Base-by-base conservation (phyloP, 1,284 basidiomycete species). In the Trichosporon asahii region DNA sequence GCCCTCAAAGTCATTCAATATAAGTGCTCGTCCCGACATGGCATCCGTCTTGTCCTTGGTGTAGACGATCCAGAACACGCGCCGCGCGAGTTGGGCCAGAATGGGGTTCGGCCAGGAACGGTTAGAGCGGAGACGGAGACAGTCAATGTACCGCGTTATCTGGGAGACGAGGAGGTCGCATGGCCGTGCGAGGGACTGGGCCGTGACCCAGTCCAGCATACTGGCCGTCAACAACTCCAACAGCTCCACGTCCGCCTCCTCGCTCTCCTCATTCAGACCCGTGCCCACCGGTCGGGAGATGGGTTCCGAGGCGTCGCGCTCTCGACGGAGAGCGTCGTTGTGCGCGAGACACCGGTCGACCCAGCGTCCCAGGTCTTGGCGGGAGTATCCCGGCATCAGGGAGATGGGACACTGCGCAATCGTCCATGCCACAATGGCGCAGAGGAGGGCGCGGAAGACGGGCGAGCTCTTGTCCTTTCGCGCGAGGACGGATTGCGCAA, bases 31-130 rank as follows among this genome's bases (percentile, higher is more conserved):
- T 25, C 76, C 77, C 14, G 72, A 74, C 60, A 77, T 68, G 18
- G 73, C 75, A 53, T 76, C 75, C 12, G 75, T 76, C 70, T 76
- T 76, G 73, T 78, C 77, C 27, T 71, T 76, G 14, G 49, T 60
- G 67, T 78, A 78, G 9, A 76, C 55, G 27, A 75, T 67, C 77
- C 77, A 78, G 71, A 72, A 78, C 5, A 76, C 61, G 33, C 77
- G 66, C 11, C 76, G 70, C 35, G 74, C 68, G 2, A 71, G 29
- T 53, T 78, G 70, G 7, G 77, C 61, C 7, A 49, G 21, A 8
- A 69, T 57, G 25, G 63, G n/a, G 1, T 64, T 72, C 2, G 68
- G 69, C 3, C 60, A 55, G 1, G 73, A 66, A 14, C 66, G 15
- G 0, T 44, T 12, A 3, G 65, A 66, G 60, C 73, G 67, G 15